phyloP scores from a whole-genome alignment of 23 red algal genomes.

The Gracilaria domingensis region DNA sequence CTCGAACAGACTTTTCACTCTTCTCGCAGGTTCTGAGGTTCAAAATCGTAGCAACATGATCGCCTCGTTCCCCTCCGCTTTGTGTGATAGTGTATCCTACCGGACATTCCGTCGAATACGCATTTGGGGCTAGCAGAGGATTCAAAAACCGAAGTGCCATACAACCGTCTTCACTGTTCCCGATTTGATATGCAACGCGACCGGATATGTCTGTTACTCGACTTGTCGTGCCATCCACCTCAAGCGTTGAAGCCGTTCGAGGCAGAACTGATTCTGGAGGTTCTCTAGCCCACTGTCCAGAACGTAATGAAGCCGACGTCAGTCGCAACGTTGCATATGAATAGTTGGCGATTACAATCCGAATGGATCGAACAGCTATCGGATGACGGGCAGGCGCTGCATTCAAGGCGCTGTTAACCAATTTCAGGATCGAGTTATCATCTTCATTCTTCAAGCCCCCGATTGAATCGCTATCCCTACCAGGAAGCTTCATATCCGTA shows the following conservation, averaged over 20 bases:
- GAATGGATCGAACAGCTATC: constrained; percentile 36
- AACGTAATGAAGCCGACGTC: constrained; percentile 11
- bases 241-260: constrained; percentile 19
- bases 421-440: constrained; percentile 16
- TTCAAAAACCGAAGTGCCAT: constrained; percentile 64
- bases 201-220: constrained; percentile 48
- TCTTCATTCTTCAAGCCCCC: not conserved
- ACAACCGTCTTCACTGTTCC: not conserved
- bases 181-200: constrained; percentile 19
- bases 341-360: constrained; percentile 42
- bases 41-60: constrained; percentile 55
- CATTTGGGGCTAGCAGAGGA: constrained; percentile 63
- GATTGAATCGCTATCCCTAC: not conserved
- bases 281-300: constrained; percentile 49
- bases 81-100: constrained; percentile 3
- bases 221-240: constrained; percentile 46
- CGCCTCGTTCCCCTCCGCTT: constrained; percentile 57
- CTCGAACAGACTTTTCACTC: not conserved
- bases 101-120: constrained; percentile 38
- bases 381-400: not conserved
- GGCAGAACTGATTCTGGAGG: constrained; percentile 18
- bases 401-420: not conserved
- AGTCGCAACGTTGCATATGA: not conserved
- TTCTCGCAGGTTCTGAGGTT: constrained; percentile 3
- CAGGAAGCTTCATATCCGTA: constrained; percentile 64